Base-by-base conservation (phyloP, 2,329 filamentous ascomycete genomes). In the Talaromyces amestolkiae region DNA sequence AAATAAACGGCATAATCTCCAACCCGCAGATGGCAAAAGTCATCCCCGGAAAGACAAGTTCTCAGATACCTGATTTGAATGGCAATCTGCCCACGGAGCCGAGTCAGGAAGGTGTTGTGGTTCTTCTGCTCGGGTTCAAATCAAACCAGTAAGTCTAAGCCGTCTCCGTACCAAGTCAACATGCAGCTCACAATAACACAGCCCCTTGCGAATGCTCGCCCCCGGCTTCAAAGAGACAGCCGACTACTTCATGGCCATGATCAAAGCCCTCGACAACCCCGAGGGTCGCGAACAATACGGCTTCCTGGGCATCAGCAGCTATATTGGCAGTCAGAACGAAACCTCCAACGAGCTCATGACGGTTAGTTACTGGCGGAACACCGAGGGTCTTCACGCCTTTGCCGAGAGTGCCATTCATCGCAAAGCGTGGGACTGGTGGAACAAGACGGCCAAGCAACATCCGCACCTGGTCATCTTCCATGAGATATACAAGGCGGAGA, bases 401-500 rank as follows among this genome's bases (percentile, higher is more conserved):
- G 85, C 85, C 1, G 81, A 85, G 61, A 78, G 78, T 54, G 70
- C 76, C 7, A 64, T 81, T 9, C 86, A 87, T 70, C 78, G 80
- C 13, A 72, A 78, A 43, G 80, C 73, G 0, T 85, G 83, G 84
- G 78, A 82, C 56, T 86, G 81, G 80, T 84, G 80, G 72, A 77
- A 79, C 63, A 72, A 70, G 60, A 72, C 71, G 8, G 65, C 68
- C n/a, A 74, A 74, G 53, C 70, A 78, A 31, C 67, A 75, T 47
- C 69, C 71, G 31, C 77, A 84, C 67, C 69, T 87, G 27, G 79
- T 79, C 5, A 82, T 87, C 68, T 86, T 78, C 66, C 85, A 88
- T 70, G 85, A 87, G 78, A 79, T 81, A 0, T 86, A 83, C 35
- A 47, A 37, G n/a, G 53, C 59, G 68, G 74, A 78, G 31, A 80